Base-by-base conservation (phyloP, 2,329 filamentous ascomycete species). In the Colletotrichum karsti region DNA sequence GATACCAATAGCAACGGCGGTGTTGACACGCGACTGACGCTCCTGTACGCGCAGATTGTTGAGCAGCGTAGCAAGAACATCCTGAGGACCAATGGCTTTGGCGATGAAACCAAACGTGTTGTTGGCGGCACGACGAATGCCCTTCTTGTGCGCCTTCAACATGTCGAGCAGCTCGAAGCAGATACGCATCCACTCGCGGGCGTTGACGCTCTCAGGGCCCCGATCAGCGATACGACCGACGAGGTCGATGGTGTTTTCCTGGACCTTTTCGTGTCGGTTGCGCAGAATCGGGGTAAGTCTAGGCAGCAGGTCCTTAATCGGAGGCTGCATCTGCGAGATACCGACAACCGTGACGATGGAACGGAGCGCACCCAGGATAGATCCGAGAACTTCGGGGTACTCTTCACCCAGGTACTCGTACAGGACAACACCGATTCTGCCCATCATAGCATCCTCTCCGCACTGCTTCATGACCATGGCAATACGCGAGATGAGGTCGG, bases 51-150 rank as follows among this genome's bases (percentile, higher is more conserved):
- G 90, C 42, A 99, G 86, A 78, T 99, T 99, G 88, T 98, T 98
- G 70, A 99, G 89, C 15, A 99, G 86, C 1, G 96, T 98, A 4
- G 96, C 95, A 65, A 99, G 85, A 26, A 99, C 96, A 83, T 99
- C 96, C 80, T 98, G 95, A 12, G 96, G 96, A 73, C 96, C 96
- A 75, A 99, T 99, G 68, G 96, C 96, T 83, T 99, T 99, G 78
- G 96, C 96, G 76, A 99, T 99, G 87, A 98, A 99, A 79, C 96
- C 96, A 75, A 99, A 99, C 0, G 96, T 99, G 85, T 99, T 99
- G 88, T 99, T 99, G 74, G 96, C 97, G 22, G 96, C 96, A 80
- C 96, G 92, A 72, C 96, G 93, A 73, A 99, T 99, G 72, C 96
- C 97, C 87, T 99, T 99, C 84, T 99, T 99, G 86, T 99, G 96